These are phyloP conservation scores for Boletus reticulatus DNA, from an alignment of 768 basidiomycete species.

Conservation along the genomic window DNA sequence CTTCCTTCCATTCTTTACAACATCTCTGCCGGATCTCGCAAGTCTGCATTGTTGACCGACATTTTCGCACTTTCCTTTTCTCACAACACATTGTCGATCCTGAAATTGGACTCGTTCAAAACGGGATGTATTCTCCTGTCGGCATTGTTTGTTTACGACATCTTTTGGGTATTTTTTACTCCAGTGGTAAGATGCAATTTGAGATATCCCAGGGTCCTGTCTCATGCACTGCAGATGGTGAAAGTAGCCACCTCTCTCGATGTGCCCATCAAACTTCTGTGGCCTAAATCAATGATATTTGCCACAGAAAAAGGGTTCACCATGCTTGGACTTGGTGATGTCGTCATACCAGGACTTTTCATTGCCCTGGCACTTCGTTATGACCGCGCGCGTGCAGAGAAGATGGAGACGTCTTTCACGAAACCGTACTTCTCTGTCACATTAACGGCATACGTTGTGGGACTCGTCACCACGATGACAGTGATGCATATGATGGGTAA, in stretches of 20 bases:
- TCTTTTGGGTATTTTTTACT: constrained; percentile 93
- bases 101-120: constrained; percentile 86
- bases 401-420: constrained; percentile 38
- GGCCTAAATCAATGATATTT: constrained; percentile 66
- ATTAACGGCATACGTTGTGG: constrained; percentile 69
- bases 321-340: constrained; percentile 92
- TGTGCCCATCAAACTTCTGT: constrained; percentile 90
- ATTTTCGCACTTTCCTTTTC: constrained; percentile 75
- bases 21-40: constrained; percentile 40
- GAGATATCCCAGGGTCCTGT: background rate
- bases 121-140: constrained; percentile 82
- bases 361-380: constrained; percentile 85
- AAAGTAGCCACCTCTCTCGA: constrained; percentile 88
- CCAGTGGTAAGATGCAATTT: constrained; percentile 60
- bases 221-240: constrained; percentile 64
- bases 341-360: constrained; percentile 68
- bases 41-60: constrained; percentile 75
- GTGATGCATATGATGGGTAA: constrained; percentile 78
- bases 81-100: constrained; percentile 71
- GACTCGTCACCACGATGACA: constrained; percentile 71
- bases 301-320: constrained; percentile 61
- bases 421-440: constrained; percentile 78
- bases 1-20: constrained; percentile 67
- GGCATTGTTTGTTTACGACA: constrained; percentile 89
- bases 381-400: constrained; percentile 55